Conservation (phyloP, 2,329 filamentous ascomycete genomes). For the Fusarium penzigii region DNA sequence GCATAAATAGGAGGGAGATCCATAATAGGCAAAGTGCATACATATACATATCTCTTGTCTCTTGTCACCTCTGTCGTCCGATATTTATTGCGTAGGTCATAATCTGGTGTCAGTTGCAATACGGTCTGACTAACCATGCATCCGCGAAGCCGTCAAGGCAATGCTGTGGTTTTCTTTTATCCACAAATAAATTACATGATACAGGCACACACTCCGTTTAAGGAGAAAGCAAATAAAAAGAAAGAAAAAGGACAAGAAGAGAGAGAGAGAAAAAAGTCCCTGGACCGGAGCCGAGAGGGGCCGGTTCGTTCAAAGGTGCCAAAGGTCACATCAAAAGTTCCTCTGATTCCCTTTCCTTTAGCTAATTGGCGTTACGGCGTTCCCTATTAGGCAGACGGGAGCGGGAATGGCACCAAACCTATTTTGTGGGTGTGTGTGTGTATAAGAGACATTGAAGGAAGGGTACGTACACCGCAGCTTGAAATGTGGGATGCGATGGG, state of each 20-base stretch:
- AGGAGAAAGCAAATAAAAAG: conserved; percentile 2
- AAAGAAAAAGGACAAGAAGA: conserved; percentile 12
- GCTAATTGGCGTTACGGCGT: neutral
- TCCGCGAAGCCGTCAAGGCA: no score
- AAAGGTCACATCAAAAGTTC: conserved; percentile 31
- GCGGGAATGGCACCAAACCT: neutral
- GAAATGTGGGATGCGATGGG: no score
- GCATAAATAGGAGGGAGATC: no score
- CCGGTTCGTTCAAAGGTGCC: conserved; percentile 30
- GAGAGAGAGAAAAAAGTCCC: conserved; percentile 1
- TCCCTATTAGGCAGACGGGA: neutral
- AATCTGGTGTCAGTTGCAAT: no score
- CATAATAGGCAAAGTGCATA: no score
- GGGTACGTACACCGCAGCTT: neutral
- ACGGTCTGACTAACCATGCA: no score
- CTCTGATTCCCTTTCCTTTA: conserved; percentile 5
- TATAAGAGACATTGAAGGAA: no score
- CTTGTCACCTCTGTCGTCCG: no score
- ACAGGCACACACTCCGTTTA: neutral
- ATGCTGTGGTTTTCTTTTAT: neutral
- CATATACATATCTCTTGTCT: no score
- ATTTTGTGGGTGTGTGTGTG: no score
- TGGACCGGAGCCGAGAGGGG: conserved; percentile 20
- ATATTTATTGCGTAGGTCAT: no score
- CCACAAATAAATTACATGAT: neutral